A percentile compares a stretch with the other conserved stretches of the same genome.
These are phyloP conservation scores for Ceratocystis smalleyi DNA, from an alignment of 2,329 filamentous ascomycete genomes.

Conservation along the genomic window DNA sequence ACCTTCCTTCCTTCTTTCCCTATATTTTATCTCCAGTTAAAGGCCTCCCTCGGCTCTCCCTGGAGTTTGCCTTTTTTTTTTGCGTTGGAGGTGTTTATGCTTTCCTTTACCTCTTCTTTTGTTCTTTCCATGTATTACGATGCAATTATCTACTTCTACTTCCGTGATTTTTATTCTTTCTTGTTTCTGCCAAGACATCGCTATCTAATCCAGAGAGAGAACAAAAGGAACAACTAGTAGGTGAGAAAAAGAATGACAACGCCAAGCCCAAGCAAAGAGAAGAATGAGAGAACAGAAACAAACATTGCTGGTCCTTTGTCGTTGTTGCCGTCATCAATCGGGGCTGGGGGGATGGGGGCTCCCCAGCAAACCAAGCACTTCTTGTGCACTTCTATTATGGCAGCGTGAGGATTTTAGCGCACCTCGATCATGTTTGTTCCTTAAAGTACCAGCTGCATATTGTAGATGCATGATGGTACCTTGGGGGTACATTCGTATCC, in stretches of 20 bases:
- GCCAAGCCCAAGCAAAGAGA: constrained; percentile 2
- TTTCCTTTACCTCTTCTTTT: neutral
- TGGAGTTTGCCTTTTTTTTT: neutral
- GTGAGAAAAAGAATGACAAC: neutral
- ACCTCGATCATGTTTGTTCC: neutral
- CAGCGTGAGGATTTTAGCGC: neutral
- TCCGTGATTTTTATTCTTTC: neutral
- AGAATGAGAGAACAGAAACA: neutral
- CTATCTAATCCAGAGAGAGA: neutral
- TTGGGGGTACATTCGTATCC: neutral
- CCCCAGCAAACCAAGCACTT: neutral
- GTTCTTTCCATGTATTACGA: neutral
- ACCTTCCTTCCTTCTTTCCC: neutral
- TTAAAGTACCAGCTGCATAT: neutral
- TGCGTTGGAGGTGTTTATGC: neutral
- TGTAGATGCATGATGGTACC: neutral
- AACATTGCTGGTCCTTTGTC: neutral
- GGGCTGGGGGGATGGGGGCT: neutral
- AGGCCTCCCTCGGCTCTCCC: neutral
- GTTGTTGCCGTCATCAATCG: neutral
- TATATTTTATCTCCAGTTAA: neutral
- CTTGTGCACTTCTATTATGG: neutral
- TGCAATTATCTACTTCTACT: neutral
- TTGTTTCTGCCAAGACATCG: neutral
- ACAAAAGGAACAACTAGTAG: neutral